These are phyloP conservation scores for Aspergillus fructus DNA, from an alignment of 2,329 filamentous ascomycete species.

Conservation along the genomic window DNA sequence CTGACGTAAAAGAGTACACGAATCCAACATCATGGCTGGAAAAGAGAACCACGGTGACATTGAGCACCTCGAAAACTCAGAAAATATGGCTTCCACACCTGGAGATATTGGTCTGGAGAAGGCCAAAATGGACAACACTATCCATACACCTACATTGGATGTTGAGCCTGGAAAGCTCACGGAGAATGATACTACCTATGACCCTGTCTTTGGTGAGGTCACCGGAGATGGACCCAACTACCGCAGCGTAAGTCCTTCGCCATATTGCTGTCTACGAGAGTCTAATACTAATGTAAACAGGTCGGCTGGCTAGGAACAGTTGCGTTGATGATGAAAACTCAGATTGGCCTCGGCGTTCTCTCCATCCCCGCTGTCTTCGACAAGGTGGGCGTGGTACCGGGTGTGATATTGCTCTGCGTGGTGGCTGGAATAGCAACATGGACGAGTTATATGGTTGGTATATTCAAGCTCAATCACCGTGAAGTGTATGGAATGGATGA, in stretches of 20 bases:
- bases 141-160: too few relatives aligned
- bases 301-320: conserved; percentile 47
- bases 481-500: conserved; percentile 60
- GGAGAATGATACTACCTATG: neutral
- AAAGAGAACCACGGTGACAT: too few relatives aligned
- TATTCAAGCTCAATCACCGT: conserved; percentile 55
- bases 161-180: too few relatives aligned
- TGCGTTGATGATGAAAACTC: conserved; percentile 47
- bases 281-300: conserved; percentile 1
- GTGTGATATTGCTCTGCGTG: conserved; percentile 46
- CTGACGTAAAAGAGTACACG: too few relatives aligned
- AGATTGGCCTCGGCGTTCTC: conserved; percentile 48
- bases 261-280: too few relatives aligned
- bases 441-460: conserved; percentile 49
- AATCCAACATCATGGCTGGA: too few relatives aligned
- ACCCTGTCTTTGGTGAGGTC: conserved; percentile 40
- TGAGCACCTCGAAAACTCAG: too few relatives aligned
- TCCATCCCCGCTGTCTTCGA: conserved; percentile 49
- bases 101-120: too few relatives aligned
- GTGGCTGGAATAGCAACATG: conserved; percentile 46
- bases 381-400: conserved; percentile 48
- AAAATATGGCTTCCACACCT: too few relatives aligned
- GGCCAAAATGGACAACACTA: too few relatives aligned
- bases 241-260: conserved; percentile 23
- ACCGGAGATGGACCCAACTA: conserved; percentile 33